Percentiles rank a stretch among this genome's conserved stretches.
Evolutionary conservation across 305 asterid genomes (phyloP).

Genomic region (Rubia tinctorum): DNA sequence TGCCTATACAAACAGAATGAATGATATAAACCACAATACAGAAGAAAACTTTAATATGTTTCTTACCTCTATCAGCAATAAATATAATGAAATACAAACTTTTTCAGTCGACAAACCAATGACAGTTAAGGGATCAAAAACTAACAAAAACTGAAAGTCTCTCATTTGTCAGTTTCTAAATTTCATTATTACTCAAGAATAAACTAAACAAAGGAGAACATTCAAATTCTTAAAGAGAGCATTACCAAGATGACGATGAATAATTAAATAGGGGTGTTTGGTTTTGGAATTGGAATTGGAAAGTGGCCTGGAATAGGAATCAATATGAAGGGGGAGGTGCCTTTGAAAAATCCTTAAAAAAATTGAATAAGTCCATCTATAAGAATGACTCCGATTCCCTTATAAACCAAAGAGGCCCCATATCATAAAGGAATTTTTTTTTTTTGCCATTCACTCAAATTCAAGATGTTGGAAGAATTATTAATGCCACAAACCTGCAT

Average conservation of each 20-base stretch:
- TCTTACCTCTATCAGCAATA: not conserved
- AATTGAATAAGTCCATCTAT: no score
- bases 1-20: conserved; percentile 35
- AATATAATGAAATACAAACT: not conserved
- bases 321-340: no score
- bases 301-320: no score
- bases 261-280: no score
- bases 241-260: not conserved
- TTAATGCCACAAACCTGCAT: conserved; percentile 12
- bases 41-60: not conserved
- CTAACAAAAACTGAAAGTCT: not conserved
- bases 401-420: not conserved
- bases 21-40: not conserved
- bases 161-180: not conserved
- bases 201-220: not conserved
- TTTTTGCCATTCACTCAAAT: not conserved
- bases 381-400: no score
- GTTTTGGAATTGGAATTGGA: no score
- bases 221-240: no score
- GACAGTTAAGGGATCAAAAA: not conserved
- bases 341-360: no score
- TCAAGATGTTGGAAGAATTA: not conserved
- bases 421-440: not conserved
- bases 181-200: not conserved
- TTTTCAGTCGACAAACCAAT: not conserved